Conservation (phyloP, 306 rosid genomes). For the Chamaecrista fasciculata region DNA sequence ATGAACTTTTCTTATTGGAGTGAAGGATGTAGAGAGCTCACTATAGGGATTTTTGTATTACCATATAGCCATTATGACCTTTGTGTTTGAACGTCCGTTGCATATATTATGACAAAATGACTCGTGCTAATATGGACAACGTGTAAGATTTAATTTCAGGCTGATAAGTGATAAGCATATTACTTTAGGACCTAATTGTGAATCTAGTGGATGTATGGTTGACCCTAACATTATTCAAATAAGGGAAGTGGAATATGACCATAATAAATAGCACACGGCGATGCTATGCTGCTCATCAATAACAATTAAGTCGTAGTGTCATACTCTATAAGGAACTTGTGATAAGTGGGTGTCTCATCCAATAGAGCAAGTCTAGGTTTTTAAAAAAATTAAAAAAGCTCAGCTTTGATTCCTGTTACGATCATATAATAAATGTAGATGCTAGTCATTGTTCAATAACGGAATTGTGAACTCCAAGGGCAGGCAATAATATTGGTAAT, state of each 20-base stretch:
- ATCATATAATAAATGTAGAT: not conserved
- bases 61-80: too few species aligned
- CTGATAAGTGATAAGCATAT: not conserved
- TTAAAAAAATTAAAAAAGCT: not conserved
- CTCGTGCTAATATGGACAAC: not conserved
- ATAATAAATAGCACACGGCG: not conserved
- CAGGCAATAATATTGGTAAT: not conserved
- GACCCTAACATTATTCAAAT: not conserved
- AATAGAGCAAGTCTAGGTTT: not conserved
- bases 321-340: not conserved
- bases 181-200: not conserved
- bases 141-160: not conserved
- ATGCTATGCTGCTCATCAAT: not conserved
- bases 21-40: too few species aligned
- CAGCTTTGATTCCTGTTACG: not conserved
- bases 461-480: not conserved
- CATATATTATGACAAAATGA: not conserved
- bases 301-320: too few species aligned
- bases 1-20: too few species aligned
- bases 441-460: constrained; percentile 19
- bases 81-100: too few species aligned
- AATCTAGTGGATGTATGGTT: not conserved
- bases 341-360: not conserved
- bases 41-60: too few species aligned
- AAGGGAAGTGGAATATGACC: not conserved